A percentile compares a stretch with the other conserved stretches of the same genome.
Evolutionary conservation across 345 rosid genomes (phyloP).

Genomic region (Sisymbrium altissimum): DNA sequence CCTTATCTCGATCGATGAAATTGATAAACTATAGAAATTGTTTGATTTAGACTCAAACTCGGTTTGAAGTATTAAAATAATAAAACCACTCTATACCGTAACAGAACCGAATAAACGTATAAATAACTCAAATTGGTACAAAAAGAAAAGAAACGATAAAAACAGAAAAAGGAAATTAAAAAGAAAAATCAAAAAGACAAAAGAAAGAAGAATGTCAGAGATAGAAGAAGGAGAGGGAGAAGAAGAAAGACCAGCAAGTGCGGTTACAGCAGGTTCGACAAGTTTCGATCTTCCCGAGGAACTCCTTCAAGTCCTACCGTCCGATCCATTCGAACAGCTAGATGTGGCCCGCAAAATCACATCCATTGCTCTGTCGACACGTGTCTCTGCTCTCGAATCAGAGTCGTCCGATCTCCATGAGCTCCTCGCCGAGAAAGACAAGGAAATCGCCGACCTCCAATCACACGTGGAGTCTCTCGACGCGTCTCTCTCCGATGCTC

Average conservation of each 20-base stretch:
- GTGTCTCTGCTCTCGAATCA: slow-evolving; percentile 80
- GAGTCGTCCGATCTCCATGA: slow-evolving; percentile 59
- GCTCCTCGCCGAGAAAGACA: slow-evolving; percentile 61
- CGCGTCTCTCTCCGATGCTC: slow-evolving; percentile 56
- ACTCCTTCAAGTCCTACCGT: slow-evolving; percentile 62
- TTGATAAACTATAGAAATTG: not conserved
- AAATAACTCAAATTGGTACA: slow-evolving; percentile 1
- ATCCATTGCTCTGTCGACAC: slow-evolving; percentile 83
- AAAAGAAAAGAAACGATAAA: slow-evolving; percentile 19
- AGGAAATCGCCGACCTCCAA: slow-evolving; percentile 54
- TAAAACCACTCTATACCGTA: not conserved
- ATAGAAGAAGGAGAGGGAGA: not conserved
- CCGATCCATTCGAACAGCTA: slow-evolving; percentile 92
- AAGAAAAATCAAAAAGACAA: not conserved
- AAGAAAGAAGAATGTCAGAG: slow-evolving; percentile 22
- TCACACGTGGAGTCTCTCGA: slow-evolving; percentile 68
- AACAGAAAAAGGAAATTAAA: not conserved
- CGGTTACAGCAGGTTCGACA: slow-evolving; percentile 31
- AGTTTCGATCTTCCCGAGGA: slow-evolving; percentile 81
- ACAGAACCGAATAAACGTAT: not conserved
- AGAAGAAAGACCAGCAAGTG: slow-evolving; percentile 14
- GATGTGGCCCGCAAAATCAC: slow-evolving; percentile 98
- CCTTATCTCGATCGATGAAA: not conserved
- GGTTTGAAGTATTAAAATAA: not conserved
- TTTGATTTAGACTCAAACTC: not conserved